Base-by-base conservation (phyloP, 2,329 filamentous ascomycete species). In the Sarocladium oryzae region DNA sequence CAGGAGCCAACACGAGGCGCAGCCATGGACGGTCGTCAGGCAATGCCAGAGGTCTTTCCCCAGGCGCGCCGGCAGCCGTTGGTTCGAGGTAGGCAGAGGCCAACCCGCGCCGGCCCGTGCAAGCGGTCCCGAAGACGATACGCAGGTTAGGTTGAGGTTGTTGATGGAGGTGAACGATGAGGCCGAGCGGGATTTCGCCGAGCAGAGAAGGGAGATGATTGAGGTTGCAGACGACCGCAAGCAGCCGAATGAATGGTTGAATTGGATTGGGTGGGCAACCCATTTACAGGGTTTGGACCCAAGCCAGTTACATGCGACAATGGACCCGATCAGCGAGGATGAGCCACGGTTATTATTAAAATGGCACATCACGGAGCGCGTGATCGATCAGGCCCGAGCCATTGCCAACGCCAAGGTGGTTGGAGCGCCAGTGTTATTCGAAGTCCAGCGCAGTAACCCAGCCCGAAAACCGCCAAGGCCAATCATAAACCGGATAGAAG, bases 401-500 rank as follows among this genome's bases (percentile, higher is more conserved):
- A 46, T 46, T 46, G 23, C 21, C 18, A 46, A 43, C 20, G 38
- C 38, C 18, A 43, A 23, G 23, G 38, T 43, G 23, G 38, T 43
- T 43, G 23, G 38, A 20, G n/a, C 4, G n/a, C 38, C 18, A 8
- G 18, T 43, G n/a, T 43, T 43, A 26, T 43, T 43, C 18, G 23
- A 43, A 18, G 18, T 43, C 28, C 28, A 38, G 36, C 36, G 36
- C 20, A 38, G 36, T 16, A 38, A 38, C 36, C 15, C n/a, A 38
- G 36, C 36, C 15, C 20, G 36, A 16, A 38, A 38, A 21, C 36
- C 20, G 20, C 20, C 15, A n/a, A 16, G 20, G n/a, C 36, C 20
- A 16, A 38, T 38, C 20, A 49, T 20, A 49, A 49, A 28, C 23
- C 30, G 30, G 45, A 49, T 49, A n/a, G 28, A 49, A 49, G 11